Conservation (phyloP, 202 grass and related monocot genomes). For the Carex arenaria region DNA sequence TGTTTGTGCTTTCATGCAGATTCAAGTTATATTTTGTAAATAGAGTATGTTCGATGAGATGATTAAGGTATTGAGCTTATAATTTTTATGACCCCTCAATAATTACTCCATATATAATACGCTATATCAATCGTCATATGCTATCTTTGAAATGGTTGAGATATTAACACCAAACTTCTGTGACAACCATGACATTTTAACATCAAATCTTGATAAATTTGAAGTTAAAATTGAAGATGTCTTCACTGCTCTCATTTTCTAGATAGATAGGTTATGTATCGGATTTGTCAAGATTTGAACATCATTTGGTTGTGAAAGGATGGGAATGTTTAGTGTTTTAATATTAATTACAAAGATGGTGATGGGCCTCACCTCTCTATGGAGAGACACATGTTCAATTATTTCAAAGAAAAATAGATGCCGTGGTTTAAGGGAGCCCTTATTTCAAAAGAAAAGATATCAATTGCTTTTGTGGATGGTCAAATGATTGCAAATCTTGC, state of each 20-base stretch:
- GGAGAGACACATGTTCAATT: background rate
- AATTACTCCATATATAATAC: background rate
- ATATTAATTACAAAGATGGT: background rate
- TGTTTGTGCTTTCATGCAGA: background rate
- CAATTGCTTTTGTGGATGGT: background rate
- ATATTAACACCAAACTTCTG: background rate
- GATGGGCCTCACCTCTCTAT: background rate
- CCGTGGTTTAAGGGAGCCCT: background rate
- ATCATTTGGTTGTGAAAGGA: background rate
- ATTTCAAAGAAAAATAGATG: background rate
- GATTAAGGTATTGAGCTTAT: constrained; percentile 5
- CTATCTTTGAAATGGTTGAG: background rate
- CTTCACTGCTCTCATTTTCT: background rate
- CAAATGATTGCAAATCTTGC: background rate
- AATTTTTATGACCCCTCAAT: background rate
- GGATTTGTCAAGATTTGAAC: background rate
- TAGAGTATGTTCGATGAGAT: background rate
- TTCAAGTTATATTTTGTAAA: constrained; percentile 15
- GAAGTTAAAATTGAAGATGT: background rate
- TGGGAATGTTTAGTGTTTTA: background rate
- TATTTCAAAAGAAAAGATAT: background rate
- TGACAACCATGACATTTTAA: background rate
- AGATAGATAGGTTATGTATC: background rate
- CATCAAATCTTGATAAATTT: background rate
- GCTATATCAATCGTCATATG: background rate